Base-by-base conservation (phyloP, 108 stramenopile species). In the Stephanodiscus minutulus region DNA sequence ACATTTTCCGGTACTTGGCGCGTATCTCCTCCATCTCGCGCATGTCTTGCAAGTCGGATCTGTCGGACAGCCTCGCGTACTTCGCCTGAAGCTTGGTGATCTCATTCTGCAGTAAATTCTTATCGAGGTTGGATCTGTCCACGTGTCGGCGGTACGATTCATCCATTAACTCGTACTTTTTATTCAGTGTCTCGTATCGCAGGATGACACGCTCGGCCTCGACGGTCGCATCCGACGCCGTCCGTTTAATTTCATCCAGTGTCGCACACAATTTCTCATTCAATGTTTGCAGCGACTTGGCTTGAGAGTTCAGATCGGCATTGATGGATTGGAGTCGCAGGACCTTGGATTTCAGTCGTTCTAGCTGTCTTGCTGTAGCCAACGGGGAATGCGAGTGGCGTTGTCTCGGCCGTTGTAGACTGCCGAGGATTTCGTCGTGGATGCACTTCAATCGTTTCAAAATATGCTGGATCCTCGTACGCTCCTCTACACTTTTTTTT, bases 11-110 rank as follows among this genome's bases (percentile, higher is more conserved):
- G 35, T 77, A 77, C 43, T 63, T 77, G 41, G 20, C 29, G 20
- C 58, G 58, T 56, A 77, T 68, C 54, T 77, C 76, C 47, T 77
- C 68, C 76, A 77, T 69, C 44, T 77, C 76, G 44, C 62, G 18
- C n/a, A 70, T 46, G 49, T 77, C 53, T 15, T 62, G 44, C 39
- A 77, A 31, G 28, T 43, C 67, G 0, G 47, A 49, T 18, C 54
- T 35, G 49, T 47, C 52, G 1, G 46, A 18, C 68, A 77, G 37
- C 24, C 64, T 46, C n/a, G 25, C 17, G 21, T 57, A 15, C 22
- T 64, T 20, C n/a, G 28, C 43, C 43, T 55, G 58, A 21, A 77
- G 27, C 27, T 68, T 22, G 17, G 13, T 11, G 22, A 68, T 69
- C 21, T 47, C 21, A 8, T 24, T 20, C 33, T 63, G 31, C 17